Evolutionary conservation across 768 basidiomycete genomes (phyloP).

Genomic region (Lactarius quietus): DNA sequence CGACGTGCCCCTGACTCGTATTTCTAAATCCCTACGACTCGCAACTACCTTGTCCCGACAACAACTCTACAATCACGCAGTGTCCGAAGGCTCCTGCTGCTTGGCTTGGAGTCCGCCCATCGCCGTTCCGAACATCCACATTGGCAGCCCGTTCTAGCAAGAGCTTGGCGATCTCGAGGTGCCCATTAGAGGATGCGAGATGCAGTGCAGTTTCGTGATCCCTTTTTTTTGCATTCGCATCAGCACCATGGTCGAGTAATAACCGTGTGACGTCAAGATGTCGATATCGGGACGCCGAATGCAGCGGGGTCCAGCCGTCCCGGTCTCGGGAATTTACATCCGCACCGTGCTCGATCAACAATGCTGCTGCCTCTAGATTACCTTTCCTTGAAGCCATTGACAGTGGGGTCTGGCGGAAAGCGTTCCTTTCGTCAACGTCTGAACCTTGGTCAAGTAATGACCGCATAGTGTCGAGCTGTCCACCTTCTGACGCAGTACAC

Average conservation of each 20-base stretch:
- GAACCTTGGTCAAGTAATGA: not conserved
- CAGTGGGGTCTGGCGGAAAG: not conserved
- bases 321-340: not conserved
- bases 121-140: not conserved
- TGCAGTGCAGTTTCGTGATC: not conserved
- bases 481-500: not conserved
- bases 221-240: not conserved
- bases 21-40: too few species aligned
- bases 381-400: not conserved
- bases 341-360: not conserved
- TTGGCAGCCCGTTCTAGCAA: not conserved
- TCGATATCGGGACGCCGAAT: not conserved
- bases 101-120: not conserved
- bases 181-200: not conserved
- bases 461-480: not conserved
- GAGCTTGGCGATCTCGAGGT: not conserved
- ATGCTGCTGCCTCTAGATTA: not conserved
- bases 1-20: too few species aligned
- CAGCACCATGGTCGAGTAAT: not conserved
- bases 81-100: not conserved
- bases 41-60: not conserved
- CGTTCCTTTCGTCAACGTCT: not conserved
- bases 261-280: not conserved
- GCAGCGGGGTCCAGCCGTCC: not conserved
- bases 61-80: not conserved